These are phyloP conservation scores for Fusarium piperis DNA, from an alignment of 2,329 filamentous ascomycete species.

Conservation along the genomic window DNA sequence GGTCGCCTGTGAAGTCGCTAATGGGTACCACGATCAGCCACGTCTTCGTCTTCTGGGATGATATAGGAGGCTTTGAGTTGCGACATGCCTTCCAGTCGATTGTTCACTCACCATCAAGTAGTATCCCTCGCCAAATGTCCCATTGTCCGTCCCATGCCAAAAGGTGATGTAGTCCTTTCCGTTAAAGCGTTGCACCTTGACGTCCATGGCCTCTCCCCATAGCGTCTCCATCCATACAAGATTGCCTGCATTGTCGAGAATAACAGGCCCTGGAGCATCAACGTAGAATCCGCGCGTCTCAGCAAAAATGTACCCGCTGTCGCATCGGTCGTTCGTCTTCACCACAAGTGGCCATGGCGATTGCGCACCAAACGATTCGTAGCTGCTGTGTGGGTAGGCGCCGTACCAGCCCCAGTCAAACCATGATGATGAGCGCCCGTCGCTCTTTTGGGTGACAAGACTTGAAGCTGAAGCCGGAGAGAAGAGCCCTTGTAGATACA, in stretches of 20 bases:
- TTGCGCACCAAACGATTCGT: constrained; percentile 32
- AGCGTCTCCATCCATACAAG: constrained; percentile 56
- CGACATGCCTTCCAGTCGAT: too few species aligned
- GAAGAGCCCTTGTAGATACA: background rate
- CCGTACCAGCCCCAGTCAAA: constrained; percentile 40
- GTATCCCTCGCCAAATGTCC: constrained; percentile 56
- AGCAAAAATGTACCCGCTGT: constrained; percentile 51
- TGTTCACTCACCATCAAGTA: constrained; percentile 61
- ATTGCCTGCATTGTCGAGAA: constrained; percentile 55
- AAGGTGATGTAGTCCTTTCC: constrained; percentile 29
- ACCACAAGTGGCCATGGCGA: constrained; percentile 48
- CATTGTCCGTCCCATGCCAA: constrained; percentile 55
- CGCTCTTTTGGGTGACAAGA: background rate
- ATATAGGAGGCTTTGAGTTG: too few species aligned
- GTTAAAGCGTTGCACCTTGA: constrained; percentile 31
- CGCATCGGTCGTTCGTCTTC: constrained; percentile 46
- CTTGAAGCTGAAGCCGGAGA: background rate
- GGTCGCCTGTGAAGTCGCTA: constrained; percentile 37
- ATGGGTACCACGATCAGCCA: too few species aligned
- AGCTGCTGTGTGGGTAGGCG: constrained; percentile 30
- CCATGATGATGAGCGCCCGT: constrained; percentile 8
- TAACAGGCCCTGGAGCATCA: constrained; percentile 51
- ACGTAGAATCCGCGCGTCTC: constrained; percentile 50
- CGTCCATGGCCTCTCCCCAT: constrained; percentile 42
- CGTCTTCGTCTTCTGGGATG: too few species aligned